Conservation (phyloP, 441 rosid species). For the Rhodomyrtus psidioides region DNA sequence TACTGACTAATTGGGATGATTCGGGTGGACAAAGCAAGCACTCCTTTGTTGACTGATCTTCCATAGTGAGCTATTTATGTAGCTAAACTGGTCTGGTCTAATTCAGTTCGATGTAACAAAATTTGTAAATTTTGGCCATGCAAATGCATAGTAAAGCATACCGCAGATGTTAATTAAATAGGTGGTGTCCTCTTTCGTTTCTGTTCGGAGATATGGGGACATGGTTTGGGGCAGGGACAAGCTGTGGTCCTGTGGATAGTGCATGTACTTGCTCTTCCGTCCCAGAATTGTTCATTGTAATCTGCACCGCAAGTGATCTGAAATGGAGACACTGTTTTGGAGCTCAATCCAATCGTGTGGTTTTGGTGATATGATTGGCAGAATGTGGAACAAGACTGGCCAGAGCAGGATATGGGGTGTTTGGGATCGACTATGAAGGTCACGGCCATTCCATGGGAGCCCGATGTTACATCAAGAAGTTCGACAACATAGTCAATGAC, state of each 20-base stretch:
- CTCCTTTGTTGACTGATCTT: neutral
- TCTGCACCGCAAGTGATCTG: neutral
- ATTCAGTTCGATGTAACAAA: neutral
- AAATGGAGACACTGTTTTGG: neutral
- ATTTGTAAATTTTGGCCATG: neutral
- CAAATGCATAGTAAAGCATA: neutral
- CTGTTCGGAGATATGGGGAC: neutral
- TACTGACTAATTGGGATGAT: neutral
- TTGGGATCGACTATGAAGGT: constrained; percentile 91
- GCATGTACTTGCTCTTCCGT: neutral
- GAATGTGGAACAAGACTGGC: constrained; percentile 83
- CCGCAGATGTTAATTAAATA: neutral
- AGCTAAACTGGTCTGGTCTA: neutral
- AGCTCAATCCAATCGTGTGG: neutral
- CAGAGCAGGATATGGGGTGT: constrained; percentile 62
- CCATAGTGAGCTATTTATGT: neutral
- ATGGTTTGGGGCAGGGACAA: neutral
- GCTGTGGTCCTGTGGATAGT: neutral
- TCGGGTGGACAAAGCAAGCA: neutral
- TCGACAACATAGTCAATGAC: constrained; percentile 56
- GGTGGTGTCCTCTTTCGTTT: neutral
- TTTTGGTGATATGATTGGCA: constrained; percentile 4
- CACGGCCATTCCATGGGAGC: constrained; percentile 86
- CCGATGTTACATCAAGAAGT: constrained; percentile 93
- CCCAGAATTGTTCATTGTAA: neutral